Percentiles rank a stretch among this genome's conserved stretches.
phyloP scores from a whole-genome alignment of 2,329 filamentous ascomycete genomes.

The Fusarium temperatum region DNA sequence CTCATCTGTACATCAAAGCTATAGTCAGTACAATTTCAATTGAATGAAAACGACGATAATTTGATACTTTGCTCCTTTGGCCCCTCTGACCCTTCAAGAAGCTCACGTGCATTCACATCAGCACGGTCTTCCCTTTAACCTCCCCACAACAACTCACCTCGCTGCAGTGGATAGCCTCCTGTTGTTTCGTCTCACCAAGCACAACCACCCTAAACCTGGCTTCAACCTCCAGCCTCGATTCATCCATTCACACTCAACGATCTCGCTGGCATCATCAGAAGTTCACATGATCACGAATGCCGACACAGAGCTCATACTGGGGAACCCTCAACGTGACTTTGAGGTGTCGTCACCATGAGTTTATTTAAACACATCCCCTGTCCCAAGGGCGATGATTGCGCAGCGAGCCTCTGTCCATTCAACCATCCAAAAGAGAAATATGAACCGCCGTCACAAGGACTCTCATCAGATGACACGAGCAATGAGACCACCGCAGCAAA shows the following conservation, averaged over 20 bases:
- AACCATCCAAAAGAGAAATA: conserved; percentile 52
- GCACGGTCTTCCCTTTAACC: not conserved
- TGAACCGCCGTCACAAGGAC: not conserved
- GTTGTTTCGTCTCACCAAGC: not conserved
- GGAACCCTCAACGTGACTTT: not conserved
- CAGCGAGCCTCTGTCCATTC: conserved; percentile 61
- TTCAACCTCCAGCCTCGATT: conserved; percentile 3
- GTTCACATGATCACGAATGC: not conserved
- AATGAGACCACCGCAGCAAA: conserved; percentile 18
- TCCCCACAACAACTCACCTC: not conserved
- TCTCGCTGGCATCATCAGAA: not conserved
- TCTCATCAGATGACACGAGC: not conserved
- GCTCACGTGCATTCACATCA: not conserved
- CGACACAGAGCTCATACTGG: not conserved
- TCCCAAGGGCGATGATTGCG: conserved; percentile 58
- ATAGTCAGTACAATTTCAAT: not conserved
- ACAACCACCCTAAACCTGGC: conserved; percentile 4
- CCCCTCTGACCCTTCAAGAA: not conserved
- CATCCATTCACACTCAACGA: not conserved
- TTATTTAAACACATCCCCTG: conserved; percentile 60
- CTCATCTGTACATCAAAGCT: not conserved
- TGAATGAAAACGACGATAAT: not conserved
- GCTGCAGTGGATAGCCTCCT: conserved; percentile 16
- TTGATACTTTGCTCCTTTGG: not conserved
- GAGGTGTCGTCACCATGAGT: conserved; percentile 45